These are phyloP conservation scores for Pholiota adiposa DNA, from an alignment of 1,284 basidiomycete genomes.

Conservation along the genomic window DNA sequence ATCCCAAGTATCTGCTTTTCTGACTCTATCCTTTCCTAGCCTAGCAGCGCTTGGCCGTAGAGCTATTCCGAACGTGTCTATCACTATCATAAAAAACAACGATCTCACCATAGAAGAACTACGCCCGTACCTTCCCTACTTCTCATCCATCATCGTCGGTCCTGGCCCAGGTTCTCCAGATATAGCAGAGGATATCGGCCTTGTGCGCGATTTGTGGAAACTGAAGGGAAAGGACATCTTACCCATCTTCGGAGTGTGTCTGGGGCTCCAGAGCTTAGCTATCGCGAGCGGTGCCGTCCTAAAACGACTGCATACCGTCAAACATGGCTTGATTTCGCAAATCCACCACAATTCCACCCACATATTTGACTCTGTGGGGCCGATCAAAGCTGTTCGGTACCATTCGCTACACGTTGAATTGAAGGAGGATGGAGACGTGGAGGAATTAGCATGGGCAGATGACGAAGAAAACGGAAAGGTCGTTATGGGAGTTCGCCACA, in stretches of 20 bases:
- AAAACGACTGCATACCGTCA: slow-evolving; percentile 59
- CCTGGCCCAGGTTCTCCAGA: slow-evolving; percentile 85
- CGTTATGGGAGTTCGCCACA: slow-evolving; percentile 75
- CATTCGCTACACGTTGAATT: slow-evolving; percentile 73
- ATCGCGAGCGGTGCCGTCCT: slow-evolving; percentile 75
- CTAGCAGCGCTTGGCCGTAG: slow-evolving; percentile 66
- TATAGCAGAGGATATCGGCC: slow-evolving; percentile 62
- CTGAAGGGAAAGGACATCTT: slow-evolving; percentile 54
- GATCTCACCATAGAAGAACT: slow-evolving; percentile 54
- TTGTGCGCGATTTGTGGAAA: slow-evolving; percentile 71
- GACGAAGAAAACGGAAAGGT: slow-evolving; percentile 70
- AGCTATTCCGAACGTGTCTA: slow-evolving; percentile 58
- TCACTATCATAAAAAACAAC: slow-evolving; percentile 79
- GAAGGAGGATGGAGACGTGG: slow-evolving; percentile 47
- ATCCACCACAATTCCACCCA: slow-evolving; percentile 61
- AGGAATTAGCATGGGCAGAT: slow-evolving; percentile 69
- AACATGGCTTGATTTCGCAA: slow-evolving; percentile 82
- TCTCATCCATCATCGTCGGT: slow-evolving; percentile 74
- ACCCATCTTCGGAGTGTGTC: slow-evolving; percentile 88
- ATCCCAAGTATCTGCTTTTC: slow-evolving; percentile 6
- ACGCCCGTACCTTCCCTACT: slow-evolving; percentile 54
- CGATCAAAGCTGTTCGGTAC: slow-evolving; percentile 83
- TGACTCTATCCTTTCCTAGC: slow-evolving; percentile 36
- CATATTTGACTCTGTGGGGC: slow-evolving; percentile 65
- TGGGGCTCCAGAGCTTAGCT: slow-evolving; percentile 91